A percentile compares a stretch with the other conserved stretches of the same genome.
Conservation (phyloP, 225 moss, liverwort and hornwort genomes). For the Bryoerythrophyllum caledonicum region DNA sequence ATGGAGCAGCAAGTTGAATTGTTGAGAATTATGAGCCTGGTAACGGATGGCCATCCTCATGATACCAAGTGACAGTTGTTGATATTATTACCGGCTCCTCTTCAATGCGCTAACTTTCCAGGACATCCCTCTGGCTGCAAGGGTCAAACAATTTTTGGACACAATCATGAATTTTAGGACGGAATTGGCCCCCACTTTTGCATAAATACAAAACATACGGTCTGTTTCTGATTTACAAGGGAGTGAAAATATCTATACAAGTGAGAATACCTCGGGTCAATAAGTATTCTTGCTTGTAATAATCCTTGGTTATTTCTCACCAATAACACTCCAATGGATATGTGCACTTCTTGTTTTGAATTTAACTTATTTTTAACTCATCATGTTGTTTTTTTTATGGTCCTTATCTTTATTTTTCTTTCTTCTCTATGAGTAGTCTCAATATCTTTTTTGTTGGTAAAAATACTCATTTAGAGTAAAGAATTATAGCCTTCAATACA, state of each 20-base stretch:
- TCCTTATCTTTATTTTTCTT: too few relatives aligned
- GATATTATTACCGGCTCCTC: neutral
- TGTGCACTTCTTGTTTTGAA: too few relatives aligned
- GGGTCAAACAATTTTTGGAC: neutral
- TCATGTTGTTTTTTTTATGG: too few relatives aligned
- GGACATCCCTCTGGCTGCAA: neutral
- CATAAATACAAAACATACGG: neutral
- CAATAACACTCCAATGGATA: too few relatives aligned
- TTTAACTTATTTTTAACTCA: too few relatives aligned
- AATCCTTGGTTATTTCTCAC: too few relatives aligned
- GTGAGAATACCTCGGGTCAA: too few relatives aligned
- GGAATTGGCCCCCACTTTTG: neutral
- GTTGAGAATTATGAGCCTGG: slow-evolving; percentile 3
- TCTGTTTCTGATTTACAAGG: neutral
- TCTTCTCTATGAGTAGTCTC: too few relatives aligned
- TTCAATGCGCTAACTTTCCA: slow-evolving; percentile 18
- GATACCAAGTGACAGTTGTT: neutral
- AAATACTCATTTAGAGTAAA: too few relatives aligned
- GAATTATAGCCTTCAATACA: too few relatives aligned
- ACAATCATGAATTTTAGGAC: neutral
- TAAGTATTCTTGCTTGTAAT: too few relatives aligned
- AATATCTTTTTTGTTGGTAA: too few relatives aligned
- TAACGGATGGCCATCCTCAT: slow-evolving; percentile 7
- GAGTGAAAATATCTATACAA: neutral
- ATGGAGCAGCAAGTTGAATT: neutral